phyloP scores from a whole-genome alignment of 164 flowering plant genomes.

The Magnolia officinalis region DNA sequence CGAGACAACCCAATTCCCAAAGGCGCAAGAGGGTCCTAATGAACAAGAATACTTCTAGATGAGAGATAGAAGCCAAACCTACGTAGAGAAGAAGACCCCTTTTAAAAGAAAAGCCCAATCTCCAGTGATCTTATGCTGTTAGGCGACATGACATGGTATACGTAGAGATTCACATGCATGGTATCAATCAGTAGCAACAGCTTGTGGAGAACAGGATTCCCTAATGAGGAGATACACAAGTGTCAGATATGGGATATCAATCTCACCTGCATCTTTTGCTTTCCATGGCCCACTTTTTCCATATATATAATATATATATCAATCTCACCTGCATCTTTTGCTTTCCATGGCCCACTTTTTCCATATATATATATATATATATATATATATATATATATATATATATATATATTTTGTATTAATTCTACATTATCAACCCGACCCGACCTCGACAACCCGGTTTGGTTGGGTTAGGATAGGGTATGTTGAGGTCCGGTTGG shows the following conservation, averaged over 20 bases:
- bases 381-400: no score
- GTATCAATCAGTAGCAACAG: not conserved
- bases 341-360: no score
- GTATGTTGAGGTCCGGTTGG: no score
- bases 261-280: not conserved
- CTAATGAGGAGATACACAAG: not conserved
- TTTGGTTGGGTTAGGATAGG: no score
- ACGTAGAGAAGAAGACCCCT: not conserved
- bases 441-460: no score
- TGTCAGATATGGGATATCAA: not conserved
- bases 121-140: not conserved
- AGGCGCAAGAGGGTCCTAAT: constrained; percentile 2
- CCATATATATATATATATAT: no score
- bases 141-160: not conserved
- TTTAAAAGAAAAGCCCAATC: not conserved
- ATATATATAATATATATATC: no score
- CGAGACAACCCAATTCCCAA: not conserved
- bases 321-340: no score
- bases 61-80: not conserved
- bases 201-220: not conserved
- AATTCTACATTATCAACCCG: no score
- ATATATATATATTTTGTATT: no score
- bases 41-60: not conserved
- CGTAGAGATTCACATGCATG: not conserved
- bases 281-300: not conserved